phyloP scores from a whole-genome alignment of 1,139 yeast genomes.

The Geotrichum klebahnii region DNA sequence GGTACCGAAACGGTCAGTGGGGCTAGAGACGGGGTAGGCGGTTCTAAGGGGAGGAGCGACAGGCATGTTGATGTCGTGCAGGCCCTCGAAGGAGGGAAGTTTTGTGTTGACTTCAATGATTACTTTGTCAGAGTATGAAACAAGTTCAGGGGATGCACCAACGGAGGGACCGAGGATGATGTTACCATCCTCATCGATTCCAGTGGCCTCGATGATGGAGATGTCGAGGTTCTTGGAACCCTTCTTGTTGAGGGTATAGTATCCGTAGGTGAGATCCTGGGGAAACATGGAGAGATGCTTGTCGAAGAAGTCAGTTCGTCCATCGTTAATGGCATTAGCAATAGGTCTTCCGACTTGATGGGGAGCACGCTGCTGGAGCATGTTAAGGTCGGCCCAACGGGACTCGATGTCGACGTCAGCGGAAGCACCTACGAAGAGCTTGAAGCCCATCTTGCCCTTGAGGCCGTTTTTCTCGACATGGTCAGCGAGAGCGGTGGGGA shows the following conservation, averaged over 20 bases:
- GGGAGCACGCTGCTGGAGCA: constrained; percentile 89
- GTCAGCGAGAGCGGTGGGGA: constrained; percentile 82
- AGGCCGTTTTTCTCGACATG: constrained; percentile 83
- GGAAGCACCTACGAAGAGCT: constrained; percentile 93
- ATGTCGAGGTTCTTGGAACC: constrained; percentile 53
- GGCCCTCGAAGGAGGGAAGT: constrained; percentile 91
- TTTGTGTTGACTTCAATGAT: constrained; percentile 90
- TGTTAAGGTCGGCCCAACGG: constrained; percentile 84
- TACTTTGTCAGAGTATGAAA: constrained; percentile 76
- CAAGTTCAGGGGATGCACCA: constrained; percentile 93
- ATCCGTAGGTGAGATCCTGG: constrained; percentile 95
- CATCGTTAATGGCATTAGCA: constrained; percentile 81
- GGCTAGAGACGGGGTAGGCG: constrained; percentile 80
- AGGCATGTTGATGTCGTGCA: constrained; percentile 94
- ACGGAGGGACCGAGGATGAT: constrained; percentile 97
- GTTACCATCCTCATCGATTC: constrained; percentile 89
- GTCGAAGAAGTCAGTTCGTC: constrained; percentile 83
- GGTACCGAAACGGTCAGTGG: constrained; percentile 67
- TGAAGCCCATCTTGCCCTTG: constrained; percentile 81
- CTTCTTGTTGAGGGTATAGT: constrained; percentile 62
- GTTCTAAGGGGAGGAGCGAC: constrained; percentile 81
- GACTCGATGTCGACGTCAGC: constrained; percentile 92
- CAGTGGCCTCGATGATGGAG: constrained; percentile 96
- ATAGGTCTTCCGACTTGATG: constrained; percentile 98
- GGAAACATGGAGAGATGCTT: constrained; percentile 97